Conservation (phyloP, 2,329 filamentous ascomycete species). For the Cladophialophora immunda region DNA sequence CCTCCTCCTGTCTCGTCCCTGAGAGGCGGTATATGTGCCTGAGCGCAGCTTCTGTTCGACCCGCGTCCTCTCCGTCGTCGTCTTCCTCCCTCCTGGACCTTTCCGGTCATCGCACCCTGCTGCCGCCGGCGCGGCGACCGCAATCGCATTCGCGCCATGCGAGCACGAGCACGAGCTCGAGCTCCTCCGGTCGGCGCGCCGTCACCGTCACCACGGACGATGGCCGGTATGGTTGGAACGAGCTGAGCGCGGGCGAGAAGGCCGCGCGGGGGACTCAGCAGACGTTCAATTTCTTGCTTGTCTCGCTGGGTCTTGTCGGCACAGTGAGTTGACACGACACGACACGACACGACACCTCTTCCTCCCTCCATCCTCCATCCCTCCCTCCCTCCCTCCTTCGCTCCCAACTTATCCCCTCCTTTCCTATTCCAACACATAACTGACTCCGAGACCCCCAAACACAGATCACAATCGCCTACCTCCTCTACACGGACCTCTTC, state of each 20-base stretch:
- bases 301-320: constrained; percentile 76
- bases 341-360: no score
- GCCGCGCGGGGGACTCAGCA: constrained; percentile 86
- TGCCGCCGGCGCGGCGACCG: background rate
- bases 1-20: background rate
- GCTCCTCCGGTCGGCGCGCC: constrained; percentile 65
- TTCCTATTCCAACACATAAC: background rate
- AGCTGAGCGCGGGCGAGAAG: constrained; percentile 80
- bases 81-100: background rate
- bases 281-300: constrained; percentile 83
- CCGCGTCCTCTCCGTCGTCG: background rate
- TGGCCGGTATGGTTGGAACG: constrained; percentile 80
- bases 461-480: constrained; percentile 77
- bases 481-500: constrained; percentile 84
- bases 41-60: background rate
- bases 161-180: constrained; percentile 3
- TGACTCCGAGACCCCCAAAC: background rate
- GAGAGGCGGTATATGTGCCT: background rate
- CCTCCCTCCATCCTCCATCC: background rate
- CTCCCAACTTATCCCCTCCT: background rate
- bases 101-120: background rate
- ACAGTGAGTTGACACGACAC: no score
- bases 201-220: constrained; percentile 89
- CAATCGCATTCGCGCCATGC: background rate
- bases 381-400: background rate